Evolutionary conservation across 1,284 basidiomycete species (phyloP).

Genomic region (Trametes pubescens): DNA sequence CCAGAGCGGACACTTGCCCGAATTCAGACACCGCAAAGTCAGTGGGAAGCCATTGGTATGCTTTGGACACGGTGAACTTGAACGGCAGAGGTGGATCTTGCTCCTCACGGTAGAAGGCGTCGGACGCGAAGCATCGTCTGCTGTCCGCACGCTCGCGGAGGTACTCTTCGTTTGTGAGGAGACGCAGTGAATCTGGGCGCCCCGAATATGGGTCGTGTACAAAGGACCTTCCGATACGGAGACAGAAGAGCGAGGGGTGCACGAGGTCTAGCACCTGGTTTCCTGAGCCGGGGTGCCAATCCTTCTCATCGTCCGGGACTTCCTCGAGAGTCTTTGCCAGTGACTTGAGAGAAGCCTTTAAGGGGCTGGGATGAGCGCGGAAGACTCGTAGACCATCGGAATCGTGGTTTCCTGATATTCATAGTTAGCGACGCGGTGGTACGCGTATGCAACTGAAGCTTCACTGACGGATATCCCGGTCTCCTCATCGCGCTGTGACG

Average conservation of each 20-base stretch:
- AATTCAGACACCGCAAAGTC: slow-evolving; percentile 11
- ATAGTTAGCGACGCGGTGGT: neutral
- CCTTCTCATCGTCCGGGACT: slow-evolving; percentile 24
- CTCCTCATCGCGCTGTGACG: slow-evolving; percentile 8
- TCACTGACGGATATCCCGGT: slow-evolving; percentile 7
- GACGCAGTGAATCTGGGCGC: neutral
- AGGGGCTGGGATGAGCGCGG: slow-evolving; percentile 12
- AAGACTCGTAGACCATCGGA: slow-evolving; percentile 54
- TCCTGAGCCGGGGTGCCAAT: slow-evolving; percentile 36
- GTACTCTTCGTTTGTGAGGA: slow-evolving; percentile 11
- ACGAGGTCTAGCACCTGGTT: slow-evolving; percentile 33
- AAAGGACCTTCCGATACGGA: slow-evolving; percentile 25
- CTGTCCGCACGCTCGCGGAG: slow-evolving; percentile 8
- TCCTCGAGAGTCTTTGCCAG: slow-evolving; percentile 16
- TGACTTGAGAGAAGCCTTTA: slow-evolving; percentile 10
- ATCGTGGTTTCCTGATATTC: slow-evolving; percentile 20
- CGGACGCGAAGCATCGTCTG: neutral
- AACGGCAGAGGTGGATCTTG: neutral
- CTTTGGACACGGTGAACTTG: slow-evolving; percentile 11
- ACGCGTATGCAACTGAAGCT: neutral
- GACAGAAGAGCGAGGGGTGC: slow-evolving; percentile 17
- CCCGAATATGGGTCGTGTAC: slow-evolving; percentile 7
- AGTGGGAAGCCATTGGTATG: slow-evolving; percentile 19
- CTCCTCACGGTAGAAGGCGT: neutral
- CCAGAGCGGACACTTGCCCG: neutral